Evolutionary conservation across 2,329 filamentous ascomycete species (phyloP).

Genomic region (Apiospora sp.): DNA sequence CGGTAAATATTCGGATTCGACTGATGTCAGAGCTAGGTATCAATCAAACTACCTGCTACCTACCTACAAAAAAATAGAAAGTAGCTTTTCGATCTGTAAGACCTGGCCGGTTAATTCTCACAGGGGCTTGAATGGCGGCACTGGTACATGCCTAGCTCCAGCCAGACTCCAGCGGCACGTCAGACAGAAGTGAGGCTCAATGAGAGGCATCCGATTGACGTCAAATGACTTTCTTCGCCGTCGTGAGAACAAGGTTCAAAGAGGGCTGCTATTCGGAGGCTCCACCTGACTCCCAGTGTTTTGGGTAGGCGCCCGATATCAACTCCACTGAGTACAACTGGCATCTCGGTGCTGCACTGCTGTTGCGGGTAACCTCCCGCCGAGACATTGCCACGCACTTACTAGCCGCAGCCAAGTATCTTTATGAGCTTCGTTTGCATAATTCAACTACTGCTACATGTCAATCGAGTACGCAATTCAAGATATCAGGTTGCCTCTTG

Average conservation of each 20-base stretch:
- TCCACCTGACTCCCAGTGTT: background rate
- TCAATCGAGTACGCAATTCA: background rate
- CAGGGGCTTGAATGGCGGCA: background rate
- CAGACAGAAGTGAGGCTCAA: background rate
- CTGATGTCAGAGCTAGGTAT: too few species aligned
- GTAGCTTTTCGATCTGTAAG: too few species aligned
- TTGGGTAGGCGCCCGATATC: background rate
- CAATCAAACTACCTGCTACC: too few species aligned
- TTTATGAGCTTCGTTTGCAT: background rate
- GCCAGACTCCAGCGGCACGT: background rate
- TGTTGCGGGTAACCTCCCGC: background rate
- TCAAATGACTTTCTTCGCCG: background rate
- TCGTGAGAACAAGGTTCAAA: background rate
- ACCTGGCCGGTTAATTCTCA: too few species aligned
- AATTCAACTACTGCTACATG: background rate
- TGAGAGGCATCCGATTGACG: conserved; percentile 4
- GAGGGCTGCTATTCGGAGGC: background rate
- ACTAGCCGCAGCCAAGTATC: background rate
- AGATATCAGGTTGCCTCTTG: background rate
- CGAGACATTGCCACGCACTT: background rate
- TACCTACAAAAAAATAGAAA: too few species aligned
- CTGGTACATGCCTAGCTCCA: background rate
- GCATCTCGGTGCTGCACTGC: background rate
- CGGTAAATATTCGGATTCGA: too few species aligned
- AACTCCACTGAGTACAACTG: background rate